These are phyloP conservation scores for Suhomyces maxii DNA, from an alignment of 1,139 yeast genomes.

Conservation along the genomic window DNA sequence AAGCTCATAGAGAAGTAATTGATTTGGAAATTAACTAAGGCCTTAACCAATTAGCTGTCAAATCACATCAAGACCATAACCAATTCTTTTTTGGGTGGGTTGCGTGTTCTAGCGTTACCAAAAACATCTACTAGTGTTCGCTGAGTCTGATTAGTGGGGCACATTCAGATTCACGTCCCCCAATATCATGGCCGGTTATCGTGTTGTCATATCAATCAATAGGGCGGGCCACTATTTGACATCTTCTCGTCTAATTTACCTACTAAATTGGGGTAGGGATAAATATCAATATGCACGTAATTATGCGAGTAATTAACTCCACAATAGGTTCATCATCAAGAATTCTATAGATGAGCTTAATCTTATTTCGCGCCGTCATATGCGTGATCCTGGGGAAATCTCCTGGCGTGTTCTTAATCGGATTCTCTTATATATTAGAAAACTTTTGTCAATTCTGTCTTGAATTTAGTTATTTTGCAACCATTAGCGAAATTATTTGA, in stretches of 20 bases:
- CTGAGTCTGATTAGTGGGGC: background rate
- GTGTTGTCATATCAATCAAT: constrained; percentile 3
- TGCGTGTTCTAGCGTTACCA: too few species aligned
- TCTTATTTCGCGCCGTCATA: background rate
- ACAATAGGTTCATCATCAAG: constrained; percentile 9
- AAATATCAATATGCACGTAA: constrained; percentile 1
- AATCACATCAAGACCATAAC: too few species aligned
- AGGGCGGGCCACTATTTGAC: background rate
- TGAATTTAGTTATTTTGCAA: background rate
- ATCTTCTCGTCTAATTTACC: background rate
- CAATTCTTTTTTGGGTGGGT: too few species aligned
- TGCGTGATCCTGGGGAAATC: background rate
- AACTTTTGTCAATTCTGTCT: background rate
- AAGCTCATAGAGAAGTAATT: too few species aligned
- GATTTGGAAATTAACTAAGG: too few species aligned
- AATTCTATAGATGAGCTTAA: background rate
- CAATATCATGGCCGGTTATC: background rate
- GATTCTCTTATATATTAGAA: background rate
- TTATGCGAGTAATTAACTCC: constrained; percentile 4
- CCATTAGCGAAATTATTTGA: background rate
- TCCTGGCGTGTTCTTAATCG: background rate
- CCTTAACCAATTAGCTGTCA: too few species aligned
- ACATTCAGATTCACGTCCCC: background rate
- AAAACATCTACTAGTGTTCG: too few species aligned
- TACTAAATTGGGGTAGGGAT: constrained; percentile 1